These are phyloP conservation scores for Brassica juncea DNA, from an alignment of 345 rosid species.

Conservation along the genomic window DNA sequence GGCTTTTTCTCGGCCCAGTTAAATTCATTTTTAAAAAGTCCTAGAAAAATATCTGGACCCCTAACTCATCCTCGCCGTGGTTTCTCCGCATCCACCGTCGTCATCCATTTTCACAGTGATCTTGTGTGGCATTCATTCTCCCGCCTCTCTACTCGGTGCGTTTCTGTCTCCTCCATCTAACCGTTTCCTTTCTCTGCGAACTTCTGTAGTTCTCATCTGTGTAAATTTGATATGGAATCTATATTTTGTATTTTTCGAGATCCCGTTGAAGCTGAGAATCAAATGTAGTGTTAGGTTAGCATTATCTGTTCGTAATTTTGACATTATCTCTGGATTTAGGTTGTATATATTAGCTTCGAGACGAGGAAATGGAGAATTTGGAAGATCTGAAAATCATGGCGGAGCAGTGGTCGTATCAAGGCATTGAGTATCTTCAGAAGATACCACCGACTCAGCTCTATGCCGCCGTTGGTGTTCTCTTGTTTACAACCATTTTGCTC, in stretches of 20 bases:
- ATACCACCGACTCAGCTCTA: constrained; percentile 73
- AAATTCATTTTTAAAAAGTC: neutral
- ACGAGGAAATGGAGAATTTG: constrained; percentile 56
- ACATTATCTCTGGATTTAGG: neutral
- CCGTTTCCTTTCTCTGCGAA: neutral
- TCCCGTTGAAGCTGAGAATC: neutral
- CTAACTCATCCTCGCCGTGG: neutral
- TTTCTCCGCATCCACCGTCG: neutral
- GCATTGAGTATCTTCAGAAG: constrained; percentile 51
- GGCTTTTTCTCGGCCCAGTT: neutral
- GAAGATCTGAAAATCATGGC: constrained; percentile 59
- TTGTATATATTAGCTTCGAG: neutral
- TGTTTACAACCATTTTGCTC: constrained; percentile 51
- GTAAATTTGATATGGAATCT: neutral
- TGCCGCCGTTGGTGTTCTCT: constrained; percentile 58
- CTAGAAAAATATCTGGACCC: neutral
- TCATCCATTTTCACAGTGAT: neutral
- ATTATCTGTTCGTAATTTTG: too few species aligned
- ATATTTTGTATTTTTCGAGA: neutral
- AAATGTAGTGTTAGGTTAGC: neutral
- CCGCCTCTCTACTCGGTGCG: neutral
- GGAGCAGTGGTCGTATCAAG: constrained; percentile 54
- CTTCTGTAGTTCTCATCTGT: neutral
- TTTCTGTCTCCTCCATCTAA: neutral
- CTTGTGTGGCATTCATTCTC: neutral